Conservation (phyloP, 495 filamentous ascomycete genomes). For the Antarctomyces pellizariae region DNA sequence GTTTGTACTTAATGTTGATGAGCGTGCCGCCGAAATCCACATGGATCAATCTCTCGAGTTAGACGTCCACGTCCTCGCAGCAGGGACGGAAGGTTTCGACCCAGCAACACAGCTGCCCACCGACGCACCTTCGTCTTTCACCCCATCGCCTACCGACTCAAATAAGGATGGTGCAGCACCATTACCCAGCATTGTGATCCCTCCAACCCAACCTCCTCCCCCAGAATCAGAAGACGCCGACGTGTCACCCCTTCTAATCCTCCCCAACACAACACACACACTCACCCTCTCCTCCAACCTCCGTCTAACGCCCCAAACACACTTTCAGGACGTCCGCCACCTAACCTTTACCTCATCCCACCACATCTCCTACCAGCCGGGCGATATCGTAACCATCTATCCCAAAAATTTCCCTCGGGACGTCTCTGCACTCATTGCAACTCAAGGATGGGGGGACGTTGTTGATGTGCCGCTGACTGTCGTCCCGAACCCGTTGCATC, state of each 20-base stretch:
- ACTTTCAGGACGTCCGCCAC: slow-evolving; percentile 89
- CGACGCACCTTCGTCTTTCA: too few species aligned
- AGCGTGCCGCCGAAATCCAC: slow-evolving; percentile 4
- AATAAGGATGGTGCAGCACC: too few species aligned
- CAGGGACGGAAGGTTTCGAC: too few species aligned
- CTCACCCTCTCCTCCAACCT: slow-evolving; percentile 27
- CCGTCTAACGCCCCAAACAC: slow-evolving; percentile 47
- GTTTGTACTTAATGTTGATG: slow-evolving; percentile 35
- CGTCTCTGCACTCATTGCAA: slow-evolving; percentile 44
- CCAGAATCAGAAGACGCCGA: slow-evolving; percentile 1
- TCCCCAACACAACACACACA: neutral
- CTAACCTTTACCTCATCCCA: slow-evolving; percentile 31
- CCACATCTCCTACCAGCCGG: slow-evolving; percentile 30
- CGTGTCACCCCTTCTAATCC: neutral
- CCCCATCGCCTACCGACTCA: too few species aligned
- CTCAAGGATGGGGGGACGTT: slow-evolving; percentile 50
- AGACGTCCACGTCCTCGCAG: too few species aligned
- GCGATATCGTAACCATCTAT: slow-evolving; percentile 53
- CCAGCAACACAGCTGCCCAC: too few species aligned
- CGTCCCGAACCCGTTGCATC: slow-evolving; percentile 2
- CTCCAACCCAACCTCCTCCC: too few species aligned
- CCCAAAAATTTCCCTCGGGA: slow-evolving; percentile 72
- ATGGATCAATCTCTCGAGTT: too few species aligned
- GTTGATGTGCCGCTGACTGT: slow-evolving; percentile 36
- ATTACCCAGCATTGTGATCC: too few species aligned